phyloP scores from a whole-genome alignment of 306 rosid species.

The Bauhinia variegata region DNA sequence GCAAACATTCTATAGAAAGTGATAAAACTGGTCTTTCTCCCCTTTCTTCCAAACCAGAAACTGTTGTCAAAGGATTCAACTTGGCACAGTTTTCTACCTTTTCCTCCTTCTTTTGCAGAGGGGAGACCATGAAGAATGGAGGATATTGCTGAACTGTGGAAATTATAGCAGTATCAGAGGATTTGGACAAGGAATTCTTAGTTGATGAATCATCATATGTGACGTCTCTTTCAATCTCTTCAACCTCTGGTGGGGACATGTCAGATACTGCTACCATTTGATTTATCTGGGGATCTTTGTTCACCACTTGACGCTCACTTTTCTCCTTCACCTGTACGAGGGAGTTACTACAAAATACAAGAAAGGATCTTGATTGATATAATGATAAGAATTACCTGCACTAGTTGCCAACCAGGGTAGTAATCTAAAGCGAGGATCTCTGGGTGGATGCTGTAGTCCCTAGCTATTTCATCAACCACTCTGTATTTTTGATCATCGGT shows the following conservation, averaged over 20 bases:
- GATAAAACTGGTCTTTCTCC: slow-evolving; percentile 22
- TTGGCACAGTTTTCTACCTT: slow-evolving; percentile 16
- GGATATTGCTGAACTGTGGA: slow-evolving; percentile 39
- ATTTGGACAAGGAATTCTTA: slow-evolving; percentile 2
- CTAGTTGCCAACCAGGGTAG: slow-evolving; percentile 60
- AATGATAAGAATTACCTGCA: slow-evolving; percentile 48
- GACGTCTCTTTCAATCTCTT: slow-evolving; percentile 40
- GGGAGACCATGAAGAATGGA: slow-evolving; percentile 33
- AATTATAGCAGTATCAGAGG: slow-evolving; percentile 35
- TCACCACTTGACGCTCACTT: slow-evolving; percentile 37
- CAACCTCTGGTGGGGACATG: slow-evolving; percentile 33
- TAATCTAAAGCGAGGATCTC: slow-evolving; percentile 64
- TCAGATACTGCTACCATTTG: slow-evolving; percentile 35
- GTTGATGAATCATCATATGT: slow-evolving; percentile 30
- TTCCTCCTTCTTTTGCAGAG: slow-evolving; percentile 29
- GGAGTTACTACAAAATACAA: not conserved
- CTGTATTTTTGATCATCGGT: slow-evolving; percentile 58
- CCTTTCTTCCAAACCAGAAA: slow-evolving; percentile 23
- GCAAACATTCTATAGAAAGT: slow-evolving; percentile 43
- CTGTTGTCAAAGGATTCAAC: slow-evolving; percentile 21
- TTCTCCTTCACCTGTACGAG: slow-evolving; percentile 45
- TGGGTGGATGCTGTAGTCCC: slow-evolving; percentile 50
- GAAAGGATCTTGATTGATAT: not conserved
- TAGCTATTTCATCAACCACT: slow-evolving; percentile 64
- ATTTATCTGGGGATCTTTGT: slow-evolving; percentile 34